Evolutionary conservation across 257 asterid genomes (phyloP).

Genomic region (Salvia hispanica): DNA sequence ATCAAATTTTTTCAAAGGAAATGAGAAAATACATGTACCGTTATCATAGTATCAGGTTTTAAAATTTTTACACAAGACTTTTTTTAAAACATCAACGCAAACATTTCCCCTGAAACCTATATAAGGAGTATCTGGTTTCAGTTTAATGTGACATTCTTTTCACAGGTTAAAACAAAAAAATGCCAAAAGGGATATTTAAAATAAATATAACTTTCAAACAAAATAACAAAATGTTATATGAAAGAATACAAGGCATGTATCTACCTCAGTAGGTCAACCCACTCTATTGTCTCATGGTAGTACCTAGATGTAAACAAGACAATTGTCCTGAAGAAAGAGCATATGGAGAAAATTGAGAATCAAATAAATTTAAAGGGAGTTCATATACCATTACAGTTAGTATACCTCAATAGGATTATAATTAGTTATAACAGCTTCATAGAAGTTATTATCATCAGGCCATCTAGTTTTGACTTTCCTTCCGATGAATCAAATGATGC

Average conservation of each 20-base stretch:
- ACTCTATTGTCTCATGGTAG: conserved; percentile 66
- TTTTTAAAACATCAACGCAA: no score
- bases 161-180: no score
- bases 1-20: no score
- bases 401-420: conserved; percentile 58
- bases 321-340: conserved; percentile 61
- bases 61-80: no score
- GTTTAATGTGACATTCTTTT: no score
- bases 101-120: no score
- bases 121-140: no score
- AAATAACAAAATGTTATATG: no score
- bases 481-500: conserved; percentile 55
- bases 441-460: conserved; percentile 85
- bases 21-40: no score
- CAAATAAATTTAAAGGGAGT: no score
- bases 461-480: conserved; percentile 72
- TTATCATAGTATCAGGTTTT: no score
- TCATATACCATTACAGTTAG: not conserved
- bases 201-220: not conserved
- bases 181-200: no score
- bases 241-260: conserved; percentile 3
- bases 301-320: conserved; percentile 61
- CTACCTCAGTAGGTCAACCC: conserved; percentile 83
- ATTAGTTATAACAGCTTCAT: conserved; percentile 70
- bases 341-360: not conserved